Conservation (phyloP, 345 rosid species). For the Aegle marmelos region DNA sequence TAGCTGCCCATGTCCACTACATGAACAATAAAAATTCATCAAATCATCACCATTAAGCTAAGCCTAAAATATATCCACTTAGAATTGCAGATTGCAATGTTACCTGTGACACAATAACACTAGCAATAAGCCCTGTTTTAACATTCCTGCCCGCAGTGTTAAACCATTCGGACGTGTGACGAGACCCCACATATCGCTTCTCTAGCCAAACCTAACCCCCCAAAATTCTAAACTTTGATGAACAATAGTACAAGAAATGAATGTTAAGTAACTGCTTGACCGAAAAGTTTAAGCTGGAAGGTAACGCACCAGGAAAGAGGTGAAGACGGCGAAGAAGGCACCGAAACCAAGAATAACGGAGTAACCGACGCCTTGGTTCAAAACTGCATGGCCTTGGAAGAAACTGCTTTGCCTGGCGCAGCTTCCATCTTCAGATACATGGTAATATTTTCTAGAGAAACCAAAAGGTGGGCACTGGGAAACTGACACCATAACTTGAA, state of each 20-base stretch:
- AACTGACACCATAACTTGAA: constrained; percentile 3
- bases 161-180: constrained; percentile 95
- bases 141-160: constrained; percentile 97
- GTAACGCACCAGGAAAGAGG: constrained; percentile 62
- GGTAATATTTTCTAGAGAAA: constrained; percentile 67
- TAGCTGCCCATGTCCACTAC: constrained; percentile 99
- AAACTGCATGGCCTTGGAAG: constrained; percentile 63
- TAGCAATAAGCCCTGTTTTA: constrained; percentile 91
- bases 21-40: background rate
- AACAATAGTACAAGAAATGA: background rate
- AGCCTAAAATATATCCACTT: background rate
- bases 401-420: constrained; percentile 70
- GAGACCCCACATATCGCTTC: constrained; percentile 78
- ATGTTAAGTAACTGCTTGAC: background rate
- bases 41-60: background rate
- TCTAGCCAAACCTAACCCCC: constrained; percentile 74
- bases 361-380: constrained; percentile 80
- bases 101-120: constrained; percentile 93
- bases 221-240: background rate
- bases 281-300: background rate
- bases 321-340: constrained; percentile 85
- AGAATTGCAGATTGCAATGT: background rate
- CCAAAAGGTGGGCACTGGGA: constrained; percentile 68
- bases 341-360: constrained; percentile 89
- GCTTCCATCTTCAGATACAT: constrained; percentile 27